A percentile compares a stretch with the other conserved stretches of the same genome.
Evolutionary conservation across 1,139 yeast species (phyloP).

Genomic region (Pneumocystis oryctolagi): DNA sequence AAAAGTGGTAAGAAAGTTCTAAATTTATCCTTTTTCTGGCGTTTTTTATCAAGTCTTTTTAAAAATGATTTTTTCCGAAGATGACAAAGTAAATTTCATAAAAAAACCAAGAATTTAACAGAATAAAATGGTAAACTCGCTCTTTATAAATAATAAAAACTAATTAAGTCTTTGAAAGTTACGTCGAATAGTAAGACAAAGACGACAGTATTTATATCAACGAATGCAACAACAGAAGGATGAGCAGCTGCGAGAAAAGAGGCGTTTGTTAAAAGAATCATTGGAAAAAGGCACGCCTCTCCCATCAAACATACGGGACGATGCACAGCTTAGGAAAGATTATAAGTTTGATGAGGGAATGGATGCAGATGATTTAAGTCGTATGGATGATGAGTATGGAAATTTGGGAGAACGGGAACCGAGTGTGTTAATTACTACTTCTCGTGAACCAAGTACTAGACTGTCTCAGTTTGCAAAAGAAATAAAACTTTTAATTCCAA

Average conservation of each 20-base stretch:
- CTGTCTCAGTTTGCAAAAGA: slow-evolving; percentile 87
- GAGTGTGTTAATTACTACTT: slow-evolving; percentile 81
- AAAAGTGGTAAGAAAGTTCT: not conserved
- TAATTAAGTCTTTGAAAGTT: slow-evolving; percentile 3
- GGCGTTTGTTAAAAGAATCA: slow-evolving; percentile 76
- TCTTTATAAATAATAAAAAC: not conserved
- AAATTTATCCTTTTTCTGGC: not conserved
- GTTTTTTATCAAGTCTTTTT: not conserved
- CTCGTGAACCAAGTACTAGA: slow-evolving; percentile 77
- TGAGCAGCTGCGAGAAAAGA: slow-evolving; percentile 65
- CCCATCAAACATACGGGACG: slow-evolving; percentile 82
- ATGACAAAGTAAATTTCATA: not conserved
- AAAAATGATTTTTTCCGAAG: not conserved
- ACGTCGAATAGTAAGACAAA: slow-evolving; percentile 86
- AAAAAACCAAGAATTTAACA: not conserved
- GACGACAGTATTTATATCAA: slow-evolving; percentile 80
- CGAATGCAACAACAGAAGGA: slow-evolving; percentile 86
- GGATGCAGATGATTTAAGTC: slow-evolving; percentile 35
- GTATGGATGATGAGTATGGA: slow-evolving; percentile 75
- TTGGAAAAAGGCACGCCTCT: slow-evolving; percentile 83
- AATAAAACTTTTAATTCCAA: slow-evolving; percentile 75
- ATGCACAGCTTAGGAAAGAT: slow-evolving; percentile 61
- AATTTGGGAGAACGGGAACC: slow-evolving; percentile 87
- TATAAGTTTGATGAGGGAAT: slow-evolving; percentile 69
- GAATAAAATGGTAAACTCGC: not conserved